Base-by-base conservation (phyloP, 257 asterid species). In the Catharanthus roseus region DNA sequence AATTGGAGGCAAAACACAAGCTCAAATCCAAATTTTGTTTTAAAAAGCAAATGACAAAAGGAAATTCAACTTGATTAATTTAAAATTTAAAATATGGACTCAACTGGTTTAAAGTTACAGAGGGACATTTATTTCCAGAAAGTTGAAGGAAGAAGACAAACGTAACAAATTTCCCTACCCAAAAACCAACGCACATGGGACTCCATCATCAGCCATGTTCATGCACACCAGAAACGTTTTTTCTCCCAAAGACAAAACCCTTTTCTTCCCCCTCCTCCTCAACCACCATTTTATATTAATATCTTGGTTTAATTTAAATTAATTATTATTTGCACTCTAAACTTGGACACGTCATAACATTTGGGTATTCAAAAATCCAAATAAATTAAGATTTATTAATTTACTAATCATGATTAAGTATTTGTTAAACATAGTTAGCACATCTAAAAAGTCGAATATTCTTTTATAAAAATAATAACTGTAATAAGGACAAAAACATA, bases 141-240 rank as follows among this genome's bases (percentile, higher is more conserved):
- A 16, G 62, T 49, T 34, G 62, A 50, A 29, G 18, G 62, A 50
- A 29, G 18, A 31, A 36, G 72, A 68, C 47, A n/a, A 49, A 9
- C 4, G 29, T 68, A 38, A 11, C 24, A 49, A 42, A 73, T 75
- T 61, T 61, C 24, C 29, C 18, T 24, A 62, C 64, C 36, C 62
- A 54, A 69, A 74, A 71, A 79, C 73, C 84, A 78, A 73, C 62
- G 70, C 89, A 83, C 81, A 85, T 87, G 88, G 80, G 61, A n/a
- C 75, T 83, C 84, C 80, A 79, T 82, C 78, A 77, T 77, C 80
- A 70, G 79, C 87, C 87, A 85, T 83, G 92, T 85, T 87, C 76
- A 42, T 78, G 82, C 81, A 79, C 1, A 11, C 53, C 67, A 71
- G n/a, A n/a, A n/a, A n/a, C 51, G 3, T 9, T 3, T 49, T 49